Evolutionary conservation across 1,284 basidiomycete species (phyloP), one percentile per base, ranked within the genome.

Genomic region (Phellopilus nigrolimitatus): DNA sequence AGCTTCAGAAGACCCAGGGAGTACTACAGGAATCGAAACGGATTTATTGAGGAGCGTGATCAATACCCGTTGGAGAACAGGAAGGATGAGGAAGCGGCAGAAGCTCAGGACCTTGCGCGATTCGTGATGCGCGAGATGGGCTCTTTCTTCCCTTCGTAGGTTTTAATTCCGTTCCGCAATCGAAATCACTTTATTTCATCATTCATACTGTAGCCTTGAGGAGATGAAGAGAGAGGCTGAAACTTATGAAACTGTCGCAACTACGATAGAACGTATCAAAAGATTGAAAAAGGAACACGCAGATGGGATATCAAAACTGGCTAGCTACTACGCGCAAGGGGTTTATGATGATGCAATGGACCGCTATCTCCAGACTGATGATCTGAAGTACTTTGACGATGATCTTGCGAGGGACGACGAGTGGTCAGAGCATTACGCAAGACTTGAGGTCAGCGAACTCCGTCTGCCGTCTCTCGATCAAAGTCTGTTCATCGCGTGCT

Each of bases 301-400:
- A 4, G 59, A 63, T 21, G 71, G 79, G 54, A 64, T 81, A 3
- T 64, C 72, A 36, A 60, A 66, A 13, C 61, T 79, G 17, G 72
- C 71, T 52, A 54, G 55, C 17, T 66, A 70, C 47, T 73, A 78
- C 9, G 69, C 67, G 3, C 60, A 68, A 13, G 70, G 75, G 45
- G 75, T 75, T 47, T 57, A 59, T 24, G 64, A 71, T 24, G 72
- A 74, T 22, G 64, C 67, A 22, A 25, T 61, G 33, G 70, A 75
- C 34, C 64, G 64, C 17, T 66, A 65, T 28, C 40, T 54, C 13
- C 49, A 52, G 31, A 49, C 50, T 62, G 66, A 70, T 46, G 69
- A 69, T 37, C 58, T 63, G 4, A 55, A 58, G 6, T 63, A 63
- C 51, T 62, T 66, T 48, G 55, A 60, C 12, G 68, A 62, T 24